Evolutionary conservation across 352 stramenopile genomes (phyloP).

Genomic region (Globisporangium radiosum): DNA sequence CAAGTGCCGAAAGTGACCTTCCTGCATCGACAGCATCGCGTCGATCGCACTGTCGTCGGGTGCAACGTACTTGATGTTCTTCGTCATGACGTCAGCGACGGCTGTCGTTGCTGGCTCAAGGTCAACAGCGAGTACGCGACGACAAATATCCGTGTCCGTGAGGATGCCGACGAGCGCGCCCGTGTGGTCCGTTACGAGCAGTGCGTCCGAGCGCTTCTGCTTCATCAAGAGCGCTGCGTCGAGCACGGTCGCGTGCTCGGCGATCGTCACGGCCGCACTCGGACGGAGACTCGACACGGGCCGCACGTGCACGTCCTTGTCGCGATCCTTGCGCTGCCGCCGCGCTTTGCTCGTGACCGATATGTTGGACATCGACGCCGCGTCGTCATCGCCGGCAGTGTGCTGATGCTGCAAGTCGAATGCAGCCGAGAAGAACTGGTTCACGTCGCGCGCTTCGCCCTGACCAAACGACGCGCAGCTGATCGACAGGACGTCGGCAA

Average conservation of each 20-base stretch:
- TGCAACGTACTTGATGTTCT: constrained; percentile 94
- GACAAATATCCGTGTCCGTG: constrained; percentile 95
- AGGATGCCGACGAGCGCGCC: constrained; percentile 92
- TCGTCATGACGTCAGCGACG: constrained; percentile 92
- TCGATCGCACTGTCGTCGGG: constrained; percentile 94
- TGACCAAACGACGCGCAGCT: constrained; percentile 68
- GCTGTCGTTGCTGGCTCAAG: constrained; percentile 61
- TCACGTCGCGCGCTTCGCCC: constrained; percentile 62
- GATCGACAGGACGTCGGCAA: constrained; percentile 80
- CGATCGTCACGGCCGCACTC: constrained; percentile 66
- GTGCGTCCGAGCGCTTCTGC: constrained; percentile 88
- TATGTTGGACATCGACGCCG: constrained; percentile 33
- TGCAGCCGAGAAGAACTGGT: constrained; percentile 71
- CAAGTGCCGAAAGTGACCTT: constrained; percentile 96
- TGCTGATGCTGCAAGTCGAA: constrained; percentile 56
- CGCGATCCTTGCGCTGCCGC: constrained; percentile 64
- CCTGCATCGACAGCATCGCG: constrained; percentile 96
- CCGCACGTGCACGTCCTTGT: constrained; percentile 71
- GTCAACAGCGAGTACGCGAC: constrained; percentile 86
- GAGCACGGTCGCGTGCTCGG: constrained; percentile 77
- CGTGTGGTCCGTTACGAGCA: constrained; percentile 87
- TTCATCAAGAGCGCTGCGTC: constrained; percentile 88
- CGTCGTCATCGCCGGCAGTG: constrained; percentile 33
- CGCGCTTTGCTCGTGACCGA: constrained; percentile 51
- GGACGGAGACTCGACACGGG: constrained; percentile 80